Evolutionary conservation across 768 basidiomycete genomes (phyloP).

Genomic region (Trametes sanguinea): DNA sequence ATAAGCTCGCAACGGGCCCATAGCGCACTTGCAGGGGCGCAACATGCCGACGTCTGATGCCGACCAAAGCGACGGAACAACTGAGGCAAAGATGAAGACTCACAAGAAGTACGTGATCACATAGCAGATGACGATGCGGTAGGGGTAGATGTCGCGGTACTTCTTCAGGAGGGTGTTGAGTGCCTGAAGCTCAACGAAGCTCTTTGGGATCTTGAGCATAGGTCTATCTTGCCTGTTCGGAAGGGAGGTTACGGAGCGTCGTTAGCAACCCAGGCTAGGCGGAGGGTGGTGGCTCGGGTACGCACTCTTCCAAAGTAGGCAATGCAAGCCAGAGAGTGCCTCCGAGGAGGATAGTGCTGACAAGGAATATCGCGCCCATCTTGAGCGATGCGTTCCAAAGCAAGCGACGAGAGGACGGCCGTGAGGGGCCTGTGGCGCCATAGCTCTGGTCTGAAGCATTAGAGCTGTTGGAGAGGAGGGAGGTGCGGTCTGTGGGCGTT

Average conservation of each 20-base stretch:
- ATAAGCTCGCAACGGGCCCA: too few species aligned
- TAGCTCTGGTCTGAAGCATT: constrained; percentile 36
- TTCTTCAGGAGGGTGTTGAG: constrained; percentile 88
- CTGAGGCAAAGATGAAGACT: constrained; percentile 34
- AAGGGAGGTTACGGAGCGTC: background rate
- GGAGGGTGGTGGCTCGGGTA: constrained; percentile 20
- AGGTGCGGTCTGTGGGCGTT: constrained; percentile 39
- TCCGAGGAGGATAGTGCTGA: constrained; percentile 70
- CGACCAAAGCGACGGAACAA: too few species aligned
- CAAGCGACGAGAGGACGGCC: constrained; percentile 51
- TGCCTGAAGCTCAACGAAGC: constrained; percentile 82
- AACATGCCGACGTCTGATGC: background rate
- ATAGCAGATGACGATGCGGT: constrained; percentile 84
- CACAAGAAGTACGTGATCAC: constrained; percentile 91
- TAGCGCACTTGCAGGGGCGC: background rate
- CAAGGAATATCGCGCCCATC: constrained; percentile 75
- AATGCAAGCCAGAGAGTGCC: constrained; percentile 80
- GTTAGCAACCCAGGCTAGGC: constrained; percentile 4
- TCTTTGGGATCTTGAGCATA: constrained; percentile 79
- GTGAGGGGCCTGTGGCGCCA: constrained; percentile 46
- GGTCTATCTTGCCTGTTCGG: constrained; percentile 68
- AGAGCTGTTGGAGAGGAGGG: constrained; percentile 25
- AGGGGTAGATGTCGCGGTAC: constrained; percentile 87
- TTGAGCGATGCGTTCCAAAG: constrained; percentile 82
- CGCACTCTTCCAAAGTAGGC: constrained; percentile 77